phyloP scores from a whole-genome alignment of 1,139 yeast genomes.

The Taphrina wiesneri region DNA sequence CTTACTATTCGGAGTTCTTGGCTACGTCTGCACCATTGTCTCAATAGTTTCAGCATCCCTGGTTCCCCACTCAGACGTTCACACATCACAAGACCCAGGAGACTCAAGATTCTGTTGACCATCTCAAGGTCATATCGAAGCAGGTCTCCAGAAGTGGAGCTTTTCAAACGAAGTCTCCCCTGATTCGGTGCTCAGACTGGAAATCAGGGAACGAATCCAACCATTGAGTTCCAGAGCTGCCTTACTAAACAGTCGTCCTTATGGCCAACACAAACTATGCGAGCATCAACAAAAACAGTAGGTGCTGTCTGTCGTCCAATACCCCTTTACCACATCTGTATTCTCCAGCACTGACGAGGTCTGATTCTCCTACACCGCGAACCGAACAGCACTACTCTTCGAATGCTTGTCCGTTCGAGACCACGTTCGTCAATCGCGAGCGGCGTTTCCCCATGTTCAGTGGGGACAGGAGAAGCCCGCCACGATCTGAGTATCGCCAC shows the following conservation, averaged over 20 bases:
- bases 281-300: not conserved
- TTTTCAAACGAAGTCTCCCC: not conserved
- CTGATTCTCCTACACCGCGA: not conserved
- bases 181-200: not conserved
- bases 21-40: not conserved
- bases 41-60: not conserved
- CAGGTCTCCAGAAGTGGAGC: not conserved
- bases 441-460: conserved; percentile 19
- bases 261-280: not conserved
- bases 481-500: not conserved
- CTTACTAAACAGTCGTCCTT: not conserved
- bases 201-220: no score
- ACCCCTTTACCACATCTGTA: conserved; percentile 1
- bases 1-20: not conserved
- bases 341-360: not conserved
- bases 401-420: conserved; percentile 10
- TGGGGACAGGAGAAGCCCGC: conserved; percentile 6
- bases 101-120: not conserved
- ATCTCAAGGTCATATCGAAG: not conserved
- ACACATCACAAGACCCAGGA: not conserved
- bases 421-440: conserved; percentile 7
- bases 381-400: not conserved
- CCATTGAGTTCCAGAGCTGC: not conserved
- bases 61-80: not conserved
- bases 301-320: not conserved